Percentiles rank a stretch among this genome's conserved stretches.
Conservation (phyloP, 2,329 filamentous ascomycete genomes). For the Pseudodiploospora longispora region DNA sequence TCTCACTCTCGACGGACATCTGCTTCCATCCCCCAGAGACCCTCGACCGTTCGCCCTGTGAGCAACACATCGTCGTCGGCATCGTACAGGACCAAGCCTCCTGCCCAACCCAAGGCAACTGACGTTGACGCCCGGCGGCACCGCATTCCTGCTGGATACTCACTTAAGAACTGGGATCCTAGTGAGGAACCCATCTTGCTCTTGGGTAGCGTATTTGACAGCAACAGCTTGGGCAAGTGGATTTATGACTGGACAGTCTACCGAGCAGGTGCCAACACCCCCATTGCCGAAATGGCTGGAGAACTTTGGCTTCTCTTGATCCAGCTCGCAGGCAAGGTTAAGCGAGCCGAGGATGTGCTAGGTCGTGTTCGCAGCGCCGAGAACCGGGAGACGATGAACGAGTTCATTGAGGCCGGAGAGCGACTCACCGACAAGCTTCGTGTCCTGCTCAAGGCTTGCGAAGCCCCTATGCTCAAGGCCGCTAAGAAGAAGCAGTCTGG, state of each 20-base stretch:
- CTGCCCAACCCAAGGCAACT: constrained; percentile 41
- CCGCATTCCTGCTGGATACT: constrained; percentile 82
- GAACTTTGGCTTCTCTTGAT: constrained; percentile 94
- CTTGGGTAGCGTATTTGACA: constrained; percentile 91
- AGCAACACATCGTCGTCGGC: constrained; percentile 18
- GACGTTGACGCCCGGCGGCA: constrained; percentile 54
- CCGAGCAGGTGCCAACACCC: constrained; percentile 70
- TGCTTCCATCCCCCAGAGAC: constrained; percentile 41
- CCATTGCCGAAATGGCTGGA: constrained; percentile 84
- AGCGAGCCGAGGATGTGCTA: constrained; percentile 74
- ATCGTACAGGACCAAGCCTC: constrained; percentile 17
- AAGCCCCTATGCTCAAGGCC: constrained; percentile 89
- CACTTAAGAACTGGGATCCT: constrained; percentile 97
- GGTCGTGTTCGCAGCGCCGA: constrained; percentile 64
- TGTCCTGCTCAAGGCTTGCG: constrained; percentile 80
- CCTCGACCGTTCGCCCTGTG: constrained; percentile 43
- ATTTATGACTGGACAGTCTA: constrained; percentile 99
- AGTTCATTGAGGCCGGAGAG: constrained; percentile 85
- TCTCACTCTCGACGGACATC: constrained; percentile 39
- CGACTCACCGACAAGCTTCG: constrained; percentile 79
- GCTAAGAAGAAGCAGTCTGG: constrained; percentile 60
- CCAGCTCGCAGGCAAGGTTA: constrained; percentile 87
- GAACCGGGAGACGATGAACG: constrained; percentile 72
- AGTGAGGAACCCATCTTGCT: constrained; percentile 89
- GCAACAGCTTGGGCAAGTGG: constrained; percentile 97